Evolutionary conservation across 345 rosid species (phyloP).

Genomic region (Populus nigra): DNA sequence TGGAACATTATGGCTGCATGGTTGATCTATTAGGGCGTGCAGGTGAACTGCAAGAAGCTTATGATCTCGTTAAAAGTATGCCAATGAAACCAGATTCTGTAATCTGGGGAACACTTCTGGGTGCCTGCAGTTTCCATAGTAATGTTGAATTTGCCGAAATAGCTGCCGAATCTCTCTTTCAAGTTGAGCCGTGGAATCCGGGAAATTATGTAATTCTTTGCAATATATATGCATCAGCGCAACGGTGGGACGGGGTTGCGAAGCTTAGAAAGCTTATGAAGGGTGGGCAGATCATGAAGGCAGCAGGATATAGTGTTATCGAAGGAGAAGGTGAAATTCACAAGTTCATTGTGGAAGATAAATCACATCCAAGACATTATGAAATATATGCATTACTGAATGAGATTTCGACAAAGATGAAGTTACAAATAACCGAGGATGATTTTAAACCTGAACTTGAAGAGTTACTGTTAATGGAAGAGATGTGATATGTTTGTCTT

Average conservation of each 20-base stretch:
- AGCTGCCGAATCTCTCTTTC: constrained; percentile 57
- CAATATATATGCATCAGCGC: constrained; percentile 56
- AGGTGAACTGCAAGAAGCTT: constrained; percentile 64
- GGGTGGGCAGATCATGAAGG: constrained; percentile 50
- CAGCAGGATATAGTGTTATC: constrained; percentile 72
- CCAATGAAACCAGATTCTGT: constrained; percentile 79
- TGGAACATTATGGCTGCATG: constrained; percentile 86
- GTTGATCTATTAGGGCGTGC: constrained; percentile 84
- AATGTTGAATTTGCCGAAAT: constrained; percentile 64
- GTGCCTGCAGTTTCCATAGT: constrained; percentile 73
- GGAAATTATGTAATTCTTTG: constrained; percentile 75
- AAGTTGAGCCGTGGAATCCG: constrained; percentile 76
- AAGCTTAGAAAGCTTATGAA: constrained; percentile 71
- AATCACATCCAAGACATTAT: constrained; percentile 47
- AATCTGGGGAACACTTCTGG: constrained; percentile 76
- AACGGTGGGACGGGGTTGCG: constrained; percentile 65
- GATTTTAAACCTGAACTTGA: constrained; percentile 33
- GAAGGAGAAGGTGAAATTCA: constrained; percentile 60
- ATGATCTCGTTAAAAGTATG: constrained; percentile 55
- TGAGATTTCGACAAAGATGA: constrained; percentile 38
- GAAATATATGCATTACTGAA: constrained; percentile 50
- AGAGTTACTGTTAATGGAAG: constrained; percentile 25
- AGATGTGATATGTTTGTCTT: constrained; percentile 5
- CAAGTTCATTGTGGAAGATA: constrained; percentile 68
- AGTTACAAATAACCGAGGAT: constrained; percentile 24